Evolutionary conservation across 768 basidiomycete species (phyloP).

Genomic region (Kwoniella sp.): DNA sequence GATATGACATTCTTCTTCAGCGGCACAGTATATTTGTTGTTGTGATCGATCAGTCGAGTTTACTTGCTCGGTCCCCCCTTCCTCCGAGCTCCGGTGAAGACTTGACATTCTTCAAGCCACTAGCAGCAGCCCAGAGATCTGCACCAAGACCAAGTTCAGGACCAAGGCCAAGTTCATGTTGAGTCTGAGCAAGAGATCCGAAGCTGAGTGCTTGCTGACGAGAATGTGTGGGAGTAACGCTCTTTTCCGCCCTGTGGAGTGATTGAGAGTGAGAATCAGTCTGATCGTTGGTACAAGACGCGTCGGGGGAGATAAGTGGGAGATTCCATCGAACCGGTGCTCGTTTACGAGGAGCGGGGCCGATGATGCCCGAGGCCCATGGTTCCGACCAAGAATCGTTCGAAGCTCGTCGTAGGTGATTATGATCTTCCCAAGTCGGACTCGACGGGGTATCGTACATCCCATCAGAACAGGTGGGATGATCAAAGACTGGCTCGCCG

Average conservation of each 20-base stretch:
- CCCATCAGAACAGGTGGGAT: not conserved
- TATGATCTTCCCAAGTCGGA: not conserved
- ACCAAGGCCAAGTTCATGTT: not conserved
- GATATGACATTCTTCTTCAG: not conserved
- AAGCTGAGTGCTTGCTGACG: not conserved
- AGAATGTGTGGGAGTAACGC: not conserved
- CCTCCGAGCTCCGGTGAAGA: constrained; percentile 17
- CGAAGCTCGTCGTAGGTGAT: not conserved
- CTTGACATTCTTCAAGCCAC: constrained; percentile 6
- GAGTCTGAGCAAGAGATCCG: too few relatives aligned
- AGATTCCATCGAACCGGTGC: not conserved
- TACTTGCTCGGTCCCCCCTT: not conserved
- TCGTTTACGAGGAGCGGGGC: not conserved
- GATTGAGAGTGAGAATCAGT: not conserved
- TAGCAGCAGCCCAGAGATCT: not conserved
- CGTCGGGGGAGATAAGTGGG: not conserved
- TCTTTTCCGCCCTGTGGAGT: not conserved
- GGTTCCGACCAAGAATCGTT: not conserved
- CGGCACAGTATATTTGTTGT: too few relatives aligned
- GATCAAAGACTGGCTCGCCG: constrained; percentile 1
- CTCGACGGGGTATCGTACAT: not conserved
- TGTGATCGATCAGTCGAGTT: not conserved
- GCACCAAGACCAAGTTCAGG: not conserved
- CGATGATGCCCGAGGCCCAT: not conserved
- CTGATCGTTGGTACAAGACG: not conserved